phyloP scores from a whole-genome alignment of 495 filamentous ascomycete species.

The Penicillium riverlandense region DNA sequence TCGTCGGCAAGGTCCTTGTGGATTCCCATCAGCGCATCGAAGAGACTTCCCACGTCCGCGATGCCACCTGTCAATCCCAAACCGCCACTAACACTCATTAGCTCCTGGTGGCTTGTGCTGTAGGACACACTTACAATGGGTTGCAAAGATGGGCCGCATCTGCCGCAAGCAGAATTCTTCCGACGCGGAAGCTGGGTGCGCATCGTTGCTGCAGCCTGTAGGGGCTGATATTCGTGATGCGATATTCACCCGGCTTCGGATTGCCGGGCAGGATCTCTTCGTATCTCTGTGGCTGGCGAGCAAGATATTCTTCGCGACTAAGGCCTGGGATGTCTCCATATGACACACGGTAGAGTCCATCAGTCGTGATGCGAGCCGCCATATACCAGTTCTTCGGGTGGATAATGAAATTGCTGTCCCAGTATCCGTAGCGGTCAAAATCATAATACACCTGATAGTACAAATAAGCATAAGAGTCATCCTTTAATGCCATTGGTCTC shows the following conservation, averaged over 20 bases:
- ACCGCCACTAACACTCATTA: slow-evolving; percentile 33
- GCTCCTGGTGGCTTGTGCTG: not conserved
- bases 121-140: slow-evolving; percentile 27
- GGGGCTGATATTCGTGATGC: slow-evolving; percentile 45
- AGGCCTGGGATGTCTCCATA: slow-evolving; percentile 50
- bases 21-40: slow-evolving; percentile 49
- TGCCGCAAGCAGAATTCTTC: slow-evolving; percentile 49
- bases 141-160: slow-evolving; percentile 47
- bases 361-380: slow-evolving; percentile 49
- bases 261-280: slow-evolving; percentile 51
- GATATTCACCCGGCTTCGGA: slow-evolving; percentile 51
- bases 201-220: slow-evolving; percentile 59
- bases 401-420: slow-evolving; percentile 53
- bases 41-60: slow-evolving; percentile 52
- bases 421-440: slow-evolving; percentile 46
- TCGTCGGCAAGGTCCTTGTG: slow-evolving; percentile 47
- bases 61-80: slow-evolving; percentile 56
- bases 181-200: slow-evolving; percentile 47
- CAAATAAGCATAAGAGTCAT: not conserved
- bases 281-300: slow-evolving; percentile 46
- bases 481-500: slow-evolving; percentile 1
- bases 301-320: slow-evolving; percentile 43
- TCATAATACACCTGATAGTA: slow-evolving; percentile 45
- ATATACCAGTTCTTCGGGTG: slow-evolving; percentile 56
- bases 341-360: slow-evolving; percentile 53